Conservation (phyloP, 495 filamentous ascomycete genomes). For the Lindgomyces ingoldianus region DNA sequence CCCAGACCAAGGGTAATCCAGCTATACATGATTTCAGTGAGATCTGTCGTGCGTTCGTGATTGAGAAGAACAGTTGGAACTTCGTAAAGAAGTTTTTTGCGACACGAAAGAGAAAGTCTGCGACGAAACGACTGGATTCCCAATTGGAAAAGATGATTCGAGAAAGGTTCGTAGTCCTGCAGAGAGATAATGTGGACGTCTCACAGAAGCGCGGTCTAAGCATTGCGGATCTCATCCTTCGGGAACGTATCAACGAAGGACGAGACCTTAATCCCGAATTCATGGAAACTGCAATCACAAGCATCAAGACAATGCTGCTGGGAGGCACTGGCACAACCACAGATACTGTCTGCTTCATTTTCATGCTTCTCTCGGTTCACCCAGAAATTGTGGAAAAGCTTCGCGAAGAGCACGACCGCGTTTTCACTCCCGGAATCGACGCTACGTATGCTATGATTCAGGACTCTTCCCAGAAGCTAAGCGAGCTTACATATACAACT, state of each 20-base stretch:
- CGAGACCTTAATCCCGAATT: conserved; percentile 15
- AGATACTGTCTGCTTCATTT: conserved; percentile 30
- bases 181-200: conserved; percentile 11
- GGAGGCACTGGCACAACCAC: conserved; percentile 27
- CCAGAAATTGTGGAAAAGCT: conserved; percentile 17
- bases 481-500: conserved; percentile 20
- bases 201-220: conserved; percentile 15
- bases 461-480: conserved; percentile 13
- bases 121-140: background rate
- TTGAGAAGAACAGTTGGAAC: conserved; percentile 12
- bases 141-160: conserved; percentile 6
- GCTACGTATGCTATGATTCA: conserved; percentile 21
- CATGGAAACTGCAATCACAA: conserved; percentile 8
- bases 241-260: conserved; percentile 15
- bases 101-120: background rate
- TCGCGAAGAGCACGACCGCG: conserved; percentile 25
- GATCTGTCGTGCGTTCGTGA: background rate
- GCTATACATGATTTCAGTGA: conserved; percentile 5
- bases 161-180: conserved; percentile 12
- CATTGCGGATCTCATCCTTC: conserved; percentile 30
- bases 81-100: conserved; percentile 4
- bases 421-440: conserved; percentile 13
- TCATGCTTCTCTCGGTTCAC: conserved; percentile 25
- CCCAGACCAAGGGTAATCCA: conserved; percentile 19
- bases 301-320: conserved; percentile 28